phyloP scores from a whole-genome alignment of 1,284 basidiomycete species.

The Fomitiporia mediterranea region DNA sequence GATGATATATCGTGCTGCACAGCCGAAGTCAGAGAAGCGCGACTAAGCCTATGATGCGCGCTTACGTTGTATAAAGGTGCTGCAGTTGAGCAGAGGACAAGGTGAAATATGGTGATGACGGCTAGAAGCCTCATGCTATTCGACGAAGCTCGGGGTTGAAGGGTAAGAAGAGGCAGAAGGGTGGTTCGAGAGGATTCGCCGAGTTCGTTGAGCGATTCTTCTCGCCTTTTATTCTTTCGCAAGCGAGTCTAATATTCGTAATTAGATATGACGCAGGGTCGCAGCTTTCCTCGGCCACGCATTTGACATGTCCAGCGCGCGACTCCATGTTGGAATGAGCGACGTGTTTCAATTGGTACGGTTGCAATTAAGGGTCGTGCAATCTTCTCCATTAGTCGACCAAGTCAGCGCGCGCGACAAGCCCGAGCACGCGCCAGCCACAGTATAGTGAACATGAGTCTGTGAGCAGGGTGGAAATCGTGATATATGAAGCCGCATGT shows the following conservation, averaged over 20 bases:
- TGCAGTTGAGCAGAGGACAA: neutral
- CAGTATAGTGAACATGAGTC: neutral
- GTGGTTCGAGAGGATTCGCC: neutral
- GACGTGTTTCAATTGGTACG: too few relatives aligned
- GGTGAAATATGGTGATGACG: neutral
- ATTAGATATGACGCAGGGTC: too few relatives aligned
- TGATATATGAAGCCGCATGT: constrained; percentile 6
- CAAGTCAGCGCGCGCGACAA: neutral
- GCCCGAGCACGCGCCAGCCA: neutral
- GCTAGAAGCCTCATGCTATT: neutral
- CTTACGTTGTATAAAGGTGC: neutral
- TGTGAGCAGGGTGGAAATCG: neutral
- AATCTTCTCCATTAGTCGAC: neutral
- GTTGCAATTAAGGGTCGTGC: too few relatives aligned
- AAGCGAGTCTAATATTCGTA: neutral
- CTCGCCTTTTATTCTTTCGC: neutral
- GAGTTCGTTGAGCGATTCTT: neutral
- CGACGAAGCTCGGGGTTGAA: too few relatives aligned
- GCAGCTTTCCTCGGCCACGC: neutral
- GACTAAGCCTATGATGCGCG: too few relatives aligned
- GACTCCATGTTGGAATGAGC: too few relatives aligned
- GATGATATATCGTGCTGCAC: neutral
- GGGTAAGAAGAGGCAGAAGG: neutral
- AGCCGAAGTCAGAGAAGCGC: neutral
- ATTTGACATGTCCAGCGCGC: neutral